A percentile compares a stretch with the other conserved stretches of the same genome.
Evolutionary conservation across 2,329 filamentous ascomycete species (phyloP).

Genomic region (Colletotrichum viniferum): DNA sequence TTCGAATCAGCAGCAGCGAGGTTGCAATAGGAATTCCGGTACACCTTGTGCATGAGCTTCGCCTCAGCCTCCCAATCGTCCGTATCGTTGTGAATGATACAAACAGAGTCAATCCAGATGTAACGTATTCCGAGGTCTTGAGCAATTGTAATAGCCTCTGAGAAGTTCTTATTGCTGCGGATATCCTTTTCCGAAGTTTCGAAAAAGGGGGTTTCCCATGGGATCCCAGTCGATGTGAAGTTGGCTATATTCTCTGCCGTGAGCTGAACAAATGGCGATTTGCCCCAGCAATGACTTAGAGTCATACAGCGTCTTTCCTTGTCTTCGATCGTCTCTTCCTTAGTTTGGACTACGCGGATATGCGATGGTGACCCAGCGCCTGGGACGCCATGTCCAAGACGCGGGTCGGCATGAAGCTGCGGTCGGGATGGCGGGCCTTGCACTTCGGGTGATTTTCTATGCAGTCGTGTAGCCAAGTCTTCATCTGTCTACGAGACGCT

Average conservation of each 20-base stretch:
- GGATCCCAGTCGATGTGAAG: background rate
- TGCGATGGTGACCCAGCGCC: background rate
- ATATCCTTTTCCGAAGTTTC: background rate
- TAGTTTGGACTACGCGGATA: background rate
- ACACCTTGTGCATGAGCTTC: slow-evolving; percentile 11
- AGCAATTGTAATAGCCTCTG: slow-evolving; percentile 23
- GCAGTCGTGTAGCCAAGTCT: slow-evolving; percentile 19
- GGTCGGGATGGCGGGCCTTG: background rate
- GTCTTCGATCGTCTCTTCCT: background rate
- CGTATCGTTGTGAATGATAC: slow-evolving; percentile 24
- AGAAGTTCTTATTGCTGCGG: slow-evolving; percentile 20
- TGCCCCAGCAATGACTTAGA: slow-evolving; percentile 29
- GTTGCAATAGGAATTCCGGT: slow-evolving; percentile 18
- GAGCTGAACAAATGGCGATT: background rate
- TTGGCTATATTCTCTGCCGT: background rate
- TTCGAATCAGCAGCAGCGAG: slow-evolving; percentile 19
- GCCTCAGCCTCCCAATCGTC: slow-evolving; percentile 23
- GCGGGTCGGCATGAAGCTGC: slow-evolving; percentile 9
- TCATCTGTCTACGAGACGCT: background rate
- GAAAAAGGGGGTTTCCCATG: background rate
- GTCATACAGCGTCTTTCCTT: background rate
- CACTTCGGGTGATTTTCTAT: background rate
- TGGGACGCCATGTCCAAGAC: slow-evolving; percentile 11
- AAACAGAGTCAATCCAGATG: slow-evolving; percentile 18
- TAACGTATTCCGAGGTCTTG: slow-evolving; percentile 27